These are phyloP conservation scores for Ogataea ramenticola DNA, from an alignment of 805 yeast species.

Conservation along the genomic window DNA sequence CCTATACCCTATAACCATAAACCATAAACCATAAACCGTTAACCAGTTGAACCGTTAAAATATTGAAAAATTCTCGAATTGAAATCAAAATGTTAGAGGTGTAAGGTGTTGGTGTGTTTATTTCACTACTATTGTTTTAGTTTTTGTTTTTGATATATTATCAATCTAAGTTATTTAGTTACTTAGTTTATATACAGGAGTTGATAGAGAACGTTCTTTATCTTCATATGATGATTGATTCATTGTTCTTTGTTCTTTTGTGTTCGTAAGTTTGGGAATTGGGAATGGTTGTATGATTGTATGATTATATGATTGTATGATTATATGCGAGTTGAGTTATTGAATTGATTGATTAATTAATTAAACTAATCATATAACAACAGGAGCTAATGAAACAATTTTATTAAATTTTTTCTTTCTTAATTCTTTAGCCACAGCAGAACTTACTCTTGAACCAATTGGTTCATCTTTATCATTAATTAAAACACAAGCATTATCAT, in stretches of 20 bases:
- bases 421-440: constrained; percentile 87
- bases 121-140: neutral
- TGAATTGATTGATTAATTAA: no score
- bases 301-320: no score
- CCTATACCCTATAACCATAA: no score
- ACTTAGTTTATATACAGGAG: no score
- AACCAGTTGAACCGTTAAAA: no score
- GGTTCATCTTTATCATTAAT: constrained; percentile 89
- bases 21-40: no score
- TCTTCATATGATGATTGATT: no score
- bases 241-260: no score
- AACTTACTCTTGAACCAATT: constrained; percentile 84
- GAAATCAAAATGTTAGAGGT: neutral
- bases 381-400: constrained; percentile 87
- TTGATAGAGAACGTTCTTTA: no score
- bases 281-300: no score
- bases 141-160: no score
- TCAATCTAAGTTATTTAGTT: neutral
- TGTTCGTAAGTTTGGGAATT: neutral
- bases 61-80: neutral
- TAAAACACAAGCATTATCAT: constrained; percentile 95
- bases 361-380: neutral
- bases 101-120: neutral
- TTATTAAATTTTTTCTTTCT: constrained; percentile 78
- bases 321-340: no score